phyloP scores from a whole-genome alignment of 2,329 filamentous ascomycete genomes.

The Talaromyces sp. region DNA sequence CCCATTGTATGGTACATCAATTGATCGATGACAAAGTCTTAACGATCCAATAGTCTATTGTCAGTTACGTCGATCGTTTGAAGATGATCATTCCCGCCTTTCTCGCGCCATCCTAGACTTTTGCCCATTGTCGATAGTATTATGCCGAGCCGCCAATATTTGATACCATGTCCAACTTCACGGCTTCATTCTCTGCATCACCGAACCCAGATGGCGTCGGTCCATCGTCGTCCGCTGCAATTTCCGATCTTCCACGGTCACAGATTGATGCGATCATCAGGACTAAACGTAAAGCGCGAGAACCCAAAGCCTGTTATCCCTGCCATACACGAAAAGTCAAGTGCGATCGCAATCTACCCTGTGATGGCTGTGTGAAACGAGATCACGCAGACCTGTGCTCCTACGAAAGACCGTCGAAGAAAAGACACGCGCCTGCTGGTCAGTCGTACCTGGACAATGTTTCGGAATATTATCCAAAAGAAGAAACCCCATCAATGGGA shows the following conservation, averaged over 20 bases:
- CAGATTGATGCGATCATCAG: constrained; percentile 34
- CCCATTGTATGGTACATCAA: no score
- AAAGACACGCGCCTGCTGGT: constrained; percentile 25
- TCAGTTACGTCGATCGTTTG: not conserved
- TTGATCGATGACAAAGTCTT: not conserved
- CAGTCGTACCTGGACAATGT: constrained; percentile 2
- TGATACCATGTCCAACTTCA: not conserved
- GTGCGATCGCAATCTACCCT: constrained; percentile 44
- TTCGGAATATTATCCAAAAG: not conserved
- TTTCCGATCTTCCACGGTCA: constrained; percentile 28
- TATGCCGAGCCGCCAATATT: not conserved
- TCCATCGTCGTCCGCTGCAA: constrained; percentile 7
- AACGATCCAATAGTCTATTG: not conserved
- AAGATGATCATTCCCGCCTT: not conserved
- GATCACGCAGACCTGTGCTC: constrained; percentile 45
- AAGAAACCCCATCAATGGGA: not conserved
- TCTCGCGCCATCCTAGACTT: not conserved
- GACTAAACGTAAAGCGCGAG: constrained; percentile 36
- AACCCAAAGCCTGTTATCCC: constrained; percentile 43
- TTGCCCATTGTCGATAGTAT: not conserved
- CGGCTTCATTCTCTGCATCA: constrained; percentile 8
- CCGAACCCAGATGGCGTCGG: not conserved
- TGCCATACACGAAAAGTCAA: constrained; percentile 45
- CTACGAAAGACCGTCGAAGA: constrained; percentile 44
- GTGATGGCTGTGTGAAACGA: constrained; percentile 44